These are phyloP conservation scores for Ananas comosus DNA, from an alignment of 176 grass and related monocot genomes.

Conservation along the genomic window DNA sequence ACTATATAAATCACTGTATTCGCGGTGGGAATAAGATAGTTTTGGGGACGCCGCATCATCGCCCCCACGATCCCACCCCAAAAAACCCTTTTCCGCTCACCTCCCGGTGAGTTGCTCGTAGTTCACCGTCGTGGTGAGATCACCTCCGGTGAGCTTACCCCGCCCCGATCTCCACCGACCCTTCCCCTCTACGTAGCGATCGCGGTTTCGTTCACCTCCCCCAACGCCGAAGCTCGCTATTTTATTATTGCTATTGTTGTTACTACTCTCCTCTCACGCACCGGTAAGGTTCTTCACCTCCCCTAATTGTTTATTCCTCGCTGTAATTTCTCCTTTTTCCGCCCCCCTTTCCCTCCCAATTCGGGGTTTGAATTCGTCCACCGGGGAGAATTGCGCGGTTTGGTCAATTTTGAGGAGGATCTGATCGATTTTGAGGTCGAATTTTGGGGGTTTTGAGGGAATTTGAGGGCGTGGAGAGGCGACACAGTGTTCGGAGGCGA, in stretches of 20 bases:
- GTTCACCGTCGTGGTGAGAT: too few relatives aligned
- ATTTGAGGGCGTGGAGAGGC: not conserved
- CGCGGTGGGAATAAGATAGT: not conserved
- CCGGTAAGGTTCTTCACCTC: not conserved
- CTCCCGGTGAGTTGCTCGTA: too few relatives aligned
- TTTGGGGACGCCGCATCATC: not conserved
- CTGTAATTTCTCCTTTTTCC: not conserved
- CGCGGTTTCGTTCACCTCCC: not conserved
- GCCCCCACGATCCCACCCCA: not conserved
- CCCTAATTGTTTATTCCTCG: not conserved
- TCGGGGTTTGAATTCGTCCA: not conserved
- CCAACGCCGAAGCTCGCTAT: not conserved
- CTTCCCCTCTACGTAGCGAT: not conserved
- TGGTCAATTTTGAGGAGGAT: not conserved
- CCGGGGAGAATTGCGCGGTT: not conserved
- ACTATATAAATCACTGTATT: not conserved
- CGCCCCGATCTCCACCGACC: not conserved
- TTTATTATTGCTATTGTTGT: not conserved
- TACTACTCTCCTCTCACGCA: not conserved
- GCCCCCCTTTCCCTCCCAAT: not conserved
- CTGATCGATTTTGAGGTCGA: not conserved
- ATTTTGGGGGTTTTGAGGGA: not conserved
- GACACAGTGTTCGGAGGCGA: not conserved
- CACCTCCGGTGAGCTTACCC: conserved; percentile 7
- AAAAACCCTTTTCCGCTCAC: not conserved